These are phyloP conservation scores for Aspergillus leporis DNA, from an alignment of 495 filamentous ascomycete genomes.

Conservation along the genomic window DNA sequence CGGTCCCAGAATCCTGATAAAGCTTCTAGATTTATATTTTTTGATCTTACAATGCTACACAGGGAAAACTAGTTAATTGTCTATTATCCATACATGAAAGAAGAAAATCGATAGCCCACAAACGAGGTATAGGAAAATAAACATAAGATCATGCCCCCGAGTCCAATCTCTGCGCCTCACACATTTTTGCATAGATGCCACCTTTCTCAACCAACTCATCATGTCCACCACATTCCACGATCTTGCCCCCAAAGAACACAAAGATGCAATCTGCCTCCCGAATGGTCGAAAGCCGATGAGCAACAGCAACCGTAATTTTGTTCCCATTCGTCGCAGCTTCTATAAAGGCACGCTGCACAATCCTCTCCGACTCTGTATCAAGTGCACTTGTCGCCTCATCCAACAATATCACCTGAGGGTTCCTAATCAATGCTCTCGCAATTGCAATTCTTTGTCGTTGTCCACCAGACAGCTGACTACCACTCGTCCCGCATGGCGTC, in stretches of 20 bases:
- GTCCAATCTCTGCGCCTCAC: constrained; percentile 8
- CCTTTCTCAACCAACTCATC: constrained; percentile 1
- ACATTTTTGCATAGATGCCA: constrained; percentile 7
- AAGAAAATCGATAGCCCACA: not conserved
- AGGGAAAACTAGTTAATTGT: no score
- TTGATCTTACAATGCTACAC: no score
- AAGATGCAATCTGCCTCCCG: constrained; percentile 9
- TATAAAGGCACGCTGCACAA: constrained; percentile 37
- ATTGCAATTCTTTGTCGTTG: constrained; percentile 54
- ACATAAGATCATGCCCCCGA: not conserved
- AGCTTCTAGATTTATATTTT: no score
- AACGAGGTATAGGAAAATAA: not conserved
- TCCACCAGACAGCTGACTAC: constrained; percentile 37
- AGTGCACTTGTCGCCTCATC: constrained; percentile 62
- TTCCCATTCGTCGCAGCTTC: constrained; percentile 33
- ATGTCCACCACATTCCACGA: constrained; percentile 6
- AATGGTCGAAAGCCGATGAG: constrained; percentile 26
- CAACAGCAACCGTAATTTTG: constrained; percentile 40
- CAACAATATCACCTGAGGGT: constrained; percentile 48
- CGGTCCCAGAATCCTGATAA: no score
- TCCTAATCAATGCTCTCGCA: constrained; percentile 49
- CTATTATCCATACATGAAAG: no score
- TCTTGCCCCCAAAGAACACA: constrained; percentile 10
- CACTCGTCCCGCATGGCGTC: constrained; percentile 27
- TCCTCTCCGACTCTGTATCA: constrained; percentile 49